Evolutionary conservation across 345 rosid genomes (phyloP).

Genomic region (Eucalyptus sp.): DNA sequence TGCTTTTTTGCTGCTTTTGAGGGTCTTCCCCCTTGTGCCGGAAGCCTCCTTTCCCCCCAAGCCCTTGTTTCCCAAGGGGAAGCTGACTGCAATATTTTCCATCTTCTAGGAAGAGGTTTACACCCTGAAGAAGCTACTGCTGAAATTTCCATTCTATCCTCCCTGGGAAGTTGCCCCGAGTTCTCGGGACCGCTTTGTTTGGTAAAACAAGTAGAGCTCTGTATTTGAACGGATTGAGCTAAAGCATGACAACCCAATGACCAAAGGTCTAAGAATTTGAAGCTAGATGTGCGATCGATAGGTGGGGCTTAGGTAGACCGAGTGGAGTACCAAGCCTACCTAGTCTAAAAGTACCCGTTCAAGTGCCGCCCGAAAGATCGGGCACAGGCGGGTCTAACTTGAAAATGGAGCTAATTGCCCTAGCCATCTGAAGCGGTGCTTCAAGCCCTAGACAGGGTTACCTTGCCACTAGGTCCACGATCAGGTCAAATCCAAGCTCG

Average conservation of each 20-base stretch:
- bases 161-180: background rate
- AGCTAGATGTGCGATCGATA: background rate
- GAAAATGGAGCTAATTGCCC: background rate
- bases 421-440: background rate
- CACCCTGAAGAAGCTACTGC: background rate
- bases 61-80: background rate
- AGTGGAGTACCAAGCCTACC: background rate
- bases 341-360: background rate
- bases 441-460: background rate
- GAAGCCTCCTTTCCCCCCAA: background rate
- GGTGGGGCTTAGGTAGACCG: background rate
- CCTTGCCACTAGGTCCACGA: background rate
- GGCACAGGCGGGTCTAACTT: background rate
- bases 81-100: background rate
- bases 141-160: background rate
- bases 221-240: background rate
- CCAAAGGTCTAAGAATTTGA: background rate
- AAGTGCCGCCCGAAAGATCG: background rate
- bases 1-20: background rate
- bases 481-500: background rate
- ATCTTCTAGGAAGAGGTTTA: background rate
- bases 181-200: background rate
- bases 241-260: background rate
- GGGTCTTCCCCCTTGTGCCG: background rate
- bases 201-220: background rate